Base-by-base conservation (phyloP, 129 eudicot genomes). In the Lonicera japonica region DNA sequence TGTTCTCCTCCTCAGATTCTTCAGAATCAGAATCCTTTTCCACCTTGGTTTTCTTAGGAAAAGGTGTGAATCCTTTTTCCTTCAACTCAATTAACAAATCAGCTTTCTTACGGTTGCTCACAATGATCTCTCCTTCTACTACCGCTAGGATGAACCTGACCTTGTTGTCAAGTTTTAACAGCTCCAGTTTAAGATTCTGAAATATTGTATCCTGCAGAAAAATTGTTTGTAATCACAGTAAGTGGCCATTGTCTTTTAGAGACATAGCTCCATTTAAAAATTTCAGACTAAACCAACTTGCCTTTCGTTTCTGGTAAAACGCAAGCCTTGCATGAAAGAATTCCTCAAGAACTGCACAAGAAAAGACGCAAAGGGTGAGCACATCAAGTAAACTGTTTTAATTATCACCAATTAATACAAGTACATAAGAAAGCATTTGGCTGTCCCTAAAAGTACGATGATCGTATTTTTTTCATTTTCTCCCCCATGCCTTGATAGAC, bases 131-230 rank as follows among this genome's bases (percentile, higher is more conserved):
- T 21, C 95, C 98, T 21, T 83, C 83, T 12, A 92, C 88, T 60
- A 92, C 98, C 58, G 74, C 83, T 18, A 69, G 79, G 16, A 92
- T 87, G 58, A 92, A 92, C 70, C 96, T 79, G 20, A 80, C 87
- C 70, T 85, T 88, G 82, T 92, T 92, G 18, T 76, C 86, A 57
- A 89, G 83, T 70, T 67, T 79, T 61, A 87, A 56, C 60, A 81
- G 61, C 45, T 82, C 89, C 29, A 41, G 11, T 62, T 84, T 80
- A 55, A 84, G 82, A 63, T 77, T 87, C 5, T 61, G 79, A 73
- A 92, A 50, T 52, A 77, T 52, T 56, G 73, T 66, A 43, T 62
- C 76, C 98, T 91, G 87, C 69, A 67, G 9, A 7, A 41, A 54
- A 73, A 25, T 19, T 22, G 13, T 10, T 19, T 54, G 64, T 18